Evolutionary conservation across 1,284 basidiomycete species (phyloP).

Genomic region (Leccinum huronense): DNA sequence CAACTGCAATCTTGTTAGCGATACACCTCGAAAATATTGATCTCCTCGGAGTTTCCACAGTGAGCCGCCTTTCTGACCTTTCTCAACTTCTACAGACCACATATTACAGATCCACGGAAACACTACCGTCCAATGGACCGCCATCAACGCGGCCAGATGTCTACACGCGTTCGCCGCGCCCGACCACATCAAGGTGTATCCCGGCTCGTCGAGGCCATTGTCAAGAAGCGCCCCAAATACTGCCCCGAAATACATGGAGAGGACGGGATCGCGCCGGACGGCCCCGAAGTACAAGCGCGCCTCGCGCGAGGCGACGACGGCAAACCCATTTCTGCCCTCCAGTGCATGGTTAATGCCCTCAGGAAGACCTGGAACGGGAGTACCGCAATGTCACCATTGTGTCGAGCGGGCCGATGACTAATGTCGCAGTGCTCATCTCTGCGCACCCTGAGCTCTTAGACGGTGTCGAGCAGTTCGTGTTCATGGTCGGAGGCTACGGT

Average conservation of each 20-base stretch:
- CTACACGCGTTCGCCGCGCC: conserved; percentile 68
- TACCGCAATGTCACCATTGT: conserved; percentile 58
- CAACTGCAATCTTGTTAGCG: conserved; percentile 74
- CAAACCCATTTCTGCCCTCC: conserved; percentile 50
- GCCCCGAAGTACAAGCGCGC: conserved; percentile 47
- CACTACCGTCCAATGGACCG: conserved; percentile 59
- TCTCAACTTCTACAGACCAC: neutral
- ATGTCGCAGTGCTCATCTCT: conserved; percentile 73
- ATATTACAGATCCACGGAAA: conserved; percentile 71
- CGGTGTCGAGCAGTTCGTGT: conserved; percentile 72
- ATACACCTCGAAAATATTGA: conserved; percentile 59
- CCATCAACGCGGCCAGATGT: conserved; percentile 70
- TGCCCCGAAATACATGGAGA: conserved; percentile 77
- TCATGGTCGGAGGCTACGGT: conserved; percentile 89
- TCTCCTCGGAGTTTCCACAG: conserved; percentile 79
- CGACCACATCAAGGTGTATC: conserved; percentile 55
- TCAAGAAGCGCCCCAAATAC: conserved; percentile 44
- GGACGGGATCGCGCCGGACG: conserved; percentile 64
- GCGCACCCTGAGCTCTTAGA: conserved; percentile 69
- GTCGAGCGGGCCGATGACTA: conserved; percentile 83
- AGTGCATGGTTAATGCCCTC: conserved; percentile 64
- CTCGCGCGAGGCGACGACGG: conserved; percentile 45
- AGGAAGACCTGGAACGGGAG: conserved; percentile 54
- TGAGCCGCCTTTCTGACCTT: conserved; percentile 34
- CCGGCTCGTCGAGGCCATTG: conserved; percentile 68